Evolutionary conservation across 192 early-diverging fungal species (phyloP).

Genomic region (Linnemannia schmuckeri): DNA sequence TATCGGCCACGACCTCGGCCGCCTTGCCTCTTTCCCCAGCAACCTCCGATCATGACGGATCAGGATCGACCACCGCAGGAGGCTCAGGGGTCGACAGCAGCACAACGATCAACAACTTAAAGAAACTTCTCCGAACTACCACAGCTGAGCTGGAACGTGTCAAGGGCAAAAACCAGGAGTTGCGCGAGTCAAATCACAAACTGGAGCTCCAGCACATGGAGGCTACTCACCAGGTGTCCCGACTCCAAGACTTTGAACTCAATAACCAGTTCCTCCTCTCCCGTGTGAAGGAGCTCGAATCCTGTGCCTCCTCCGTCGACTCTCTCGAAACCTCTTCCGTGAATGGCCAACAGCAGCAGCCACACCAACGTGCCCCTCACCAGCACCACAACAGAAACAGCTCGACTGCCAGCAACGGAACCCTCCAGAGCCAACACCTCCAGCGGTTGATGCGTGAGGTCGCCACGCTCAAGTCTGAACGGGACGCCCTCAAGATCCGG

Average conservation of each 20-base stretch:
- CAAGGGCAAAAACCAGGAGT: constrained; percentile 47
- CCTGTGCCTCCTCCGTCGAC: constrained; percentile 37
- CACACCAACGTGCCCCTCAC: not conserved
- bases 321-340: constrained; percentile 39
- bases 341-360: constrained; percentile 23
- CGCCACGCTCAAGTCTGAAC: constrained; percentile 29
- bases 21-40: constrained; percentile 46
- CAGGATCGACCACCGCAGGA: constrained; percentile 3
- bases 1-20: constrained; percentile 27
- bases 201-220: constrained; percentile 42
- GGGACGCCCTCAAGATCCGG: constrained; percentile 48
- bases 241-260: constrained; percentile 44
- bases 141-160: constrained; percentile 33
- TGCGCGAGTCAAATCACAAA: constrained; percentile 43
- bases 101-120: constrained; percentile 17
- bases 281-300: constrained; percentile 46
- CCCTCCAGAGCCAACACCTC: constrained; percentile 29
- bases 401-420: constrained; percentile 4
- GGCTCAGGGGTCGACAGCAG: not conserved
- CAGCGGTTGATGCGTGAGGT: constrained; percentile 41
- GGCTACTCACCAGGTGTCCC: constrained; percentile 34
- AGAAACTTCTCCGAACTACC: constrained; percentile 25
- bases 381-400: constrained; percentile 25
- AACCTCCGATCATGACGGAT: constrained; percentile 29
- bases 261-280: constrained; percentile 46